Evolutionary conservation across 495 filamentous ascomycete species (phyloP).

Genomic region (Aspergillus kassunensis): DNA sequence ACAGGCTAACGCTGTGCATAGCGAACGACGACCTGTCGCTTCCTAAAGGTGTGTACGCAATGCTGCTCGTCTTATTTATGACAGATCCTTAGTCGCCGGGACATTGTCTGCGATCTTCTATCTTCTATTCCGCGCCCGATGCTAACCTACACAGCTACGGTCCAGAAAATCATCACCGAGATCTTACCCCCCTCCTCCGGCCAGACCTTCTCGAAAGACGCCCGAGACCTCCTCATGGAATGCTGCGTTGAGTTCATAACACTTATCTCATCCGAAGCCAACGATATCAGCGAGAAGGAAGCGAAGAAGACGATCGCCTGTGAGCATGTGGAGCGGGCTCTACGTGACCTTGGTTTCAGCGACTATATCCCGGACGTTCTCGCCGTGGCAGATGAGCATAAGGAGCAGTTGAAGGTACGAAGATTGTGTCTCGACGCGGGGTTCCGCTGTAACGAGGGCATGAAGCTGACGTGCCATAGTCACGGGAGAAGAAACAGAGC

Average conservation of each 20-base stretch:
- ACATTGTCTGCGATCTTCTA: background rate
- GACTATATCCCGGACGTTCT: constrained; percentile 86
- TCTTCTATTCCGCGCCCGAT: background rate
- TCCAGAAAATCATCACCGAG: constrained; percentile 95
- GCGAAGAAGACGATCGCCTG: constrained; percentile 98
- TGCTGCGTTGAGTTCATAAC: constrained; percentile 99
- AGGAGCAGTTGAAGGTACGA: constrained; percentile 83
- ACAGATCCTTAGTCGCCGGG: background rate
- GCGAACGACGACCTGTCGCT: constrained; percentile 90
- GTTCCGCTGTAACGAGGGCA: too few species aligned
- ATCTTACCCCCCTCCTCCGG: constrained; percentile 72
- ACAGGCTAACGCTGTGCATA: constrained; percentile 33
- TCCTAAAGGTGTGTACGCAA: constrained; percentile 68
- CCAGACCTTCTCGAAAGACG: constrained; percentile 83
- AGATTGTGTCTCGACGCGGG: background rate
- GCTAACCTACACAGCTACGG: constrained; percentile 62
- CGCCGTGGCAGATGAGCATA: constrained; percentile 85
- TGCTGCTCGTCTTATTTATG: background rate
- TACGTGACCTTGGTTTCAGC: constrained; percentile 83
- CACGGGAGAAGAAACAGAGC: constrained; percentile 91
- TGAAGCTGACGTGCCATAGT: constrained; percentile 46
- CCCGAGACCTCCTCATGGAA: constrained; percentile 91
- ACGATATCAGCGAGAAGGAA: constrained; percentile 97
- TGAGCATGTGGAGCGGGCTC: constrained; percentile 91
- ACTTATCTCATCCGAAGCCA: constrained; percentile 92